A percentile compares a stretch with the other conserved stretches of the same genome.
Evolutionary conservation across 495 filamentous ascomycete species (phyloP).

Genomic region (Polyplosphaeria fusca): DNA sequence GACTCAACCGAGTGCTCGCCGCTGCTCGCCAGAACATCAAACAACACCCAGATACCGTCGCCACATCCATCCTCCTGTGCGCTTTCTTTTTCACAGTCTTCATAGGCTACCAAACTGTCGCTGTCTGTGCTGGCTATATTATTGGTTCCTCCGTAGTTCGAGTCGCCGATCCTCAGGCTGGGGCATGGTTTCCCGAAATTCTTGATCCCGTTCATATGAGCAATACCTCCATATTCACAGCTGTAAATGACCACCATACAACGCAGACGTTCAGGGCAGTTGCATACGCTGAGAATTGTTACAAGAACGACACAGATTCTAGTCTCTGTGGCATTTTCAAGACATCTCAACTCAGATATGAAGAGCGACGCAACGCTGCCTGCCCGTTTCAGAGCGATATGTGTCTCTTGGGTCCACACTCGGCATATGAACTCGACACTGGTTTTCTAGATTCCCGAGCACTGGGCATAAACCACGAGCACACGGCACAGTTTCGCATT

Average conservation of each 20-base stretch:
- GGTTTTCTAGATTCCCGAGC: background rate
- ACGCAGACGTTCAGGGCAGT: background rate
- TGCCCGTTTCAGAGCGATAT: constrained; percentile 1
- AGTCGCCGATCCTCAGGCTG: background rate
- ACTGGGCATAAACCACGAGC: constrained; percentile 1
- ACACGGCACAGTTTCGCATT: background rate
- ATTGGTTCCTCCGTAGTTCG: background rate
- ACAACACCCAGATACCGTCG: background rate
- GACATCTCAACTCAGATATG: background rate
- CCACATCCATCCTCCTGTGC: background rate
- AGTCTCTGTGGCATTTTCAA: background rate
- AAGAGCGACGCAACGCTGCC: background rate
- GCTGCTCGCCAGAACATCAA: background rate
- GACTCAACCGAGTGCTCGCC: no score
- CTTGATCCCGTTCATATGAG: background rate
- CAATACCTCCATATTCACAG: constrained; percentile 2
- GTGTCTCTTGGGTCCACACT: background rate
- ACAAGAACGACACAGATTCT: background rate
- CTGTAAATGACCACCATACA: background rate
- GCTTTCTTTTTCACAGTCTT: background rate
- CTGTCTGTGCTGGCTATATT: background rate
- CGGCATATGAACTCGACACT: constrained; percentile 2
- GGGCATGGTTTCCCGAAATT: constrained; percentile 5
- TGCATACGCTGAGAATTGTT: constrained; percentile 1
- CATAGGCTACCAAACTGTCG: constrained; percentile 4